These are phyloP conservation scores for Vinca major DNA, from an alignment of 305 asterid genomes.

Conservation along the genomic window DNA sequence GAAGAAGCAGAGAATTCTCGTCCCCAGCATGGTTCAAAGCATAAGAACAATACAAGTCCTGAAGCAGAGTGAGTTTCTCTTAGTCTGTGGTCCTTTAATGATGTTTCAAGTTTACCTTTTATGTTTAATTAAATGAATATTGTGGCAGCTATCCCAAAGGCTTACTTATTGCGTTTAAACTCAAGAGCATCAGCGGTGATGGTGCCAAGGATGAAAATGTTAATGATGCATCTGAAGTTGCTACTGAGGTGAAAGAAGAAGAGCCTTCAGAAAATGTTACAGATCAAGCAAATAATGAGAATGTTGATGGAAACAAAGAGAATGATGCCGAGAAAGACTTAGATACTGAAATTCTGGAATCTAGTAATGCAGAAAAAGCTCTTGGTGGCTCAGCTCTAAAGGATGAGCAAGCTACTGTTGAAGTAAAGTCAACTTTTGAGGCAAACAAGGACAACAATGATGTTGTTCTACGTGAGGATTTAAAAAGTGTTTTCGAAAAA, in stretches of 20 bases:
- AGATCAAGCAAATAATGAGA: slow-evolving; percentile 22
- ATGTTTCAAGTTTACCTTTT: slow-evolving; percentile 3
- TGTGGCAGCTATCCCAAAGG: slow-evolving; percentile 79
- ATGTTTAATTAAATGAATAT: slow-evolving; percentile 14
- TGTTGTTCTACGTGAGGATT: slow-evolving; percentile 82
- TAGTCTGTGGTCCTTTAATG: slow-evolving; percentile 3
- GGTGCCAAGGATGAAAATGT: slow-evolving; percentile 38
- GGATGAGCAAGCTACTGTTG: slow-evolving; percentile 29
- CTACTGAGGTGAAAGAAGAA: slow-evolving; percentile 23
- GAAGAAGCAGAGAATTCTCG: slow-evolving; percentile 40
- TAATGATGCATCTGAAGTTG: slow-evolving; percentile 21
- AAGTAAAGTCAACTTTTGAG: slow-evolving; percentile 30
- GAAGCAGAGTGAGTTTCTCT: slow-evolving; percentile 53
- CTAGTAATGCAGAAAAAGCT: slow-evolving; percentile 31
- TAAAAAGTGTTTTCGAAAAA: slow-evolving; percentile 54
- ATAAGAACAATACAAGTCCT: slow-evolving; percentile 36
- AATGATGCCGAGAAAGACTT: slow-evolving; percentile 29
- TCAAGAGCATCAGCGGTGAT: slow-evolving; percentile 46
- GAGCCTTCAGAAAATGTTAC: slow-evolving; percentile 26
- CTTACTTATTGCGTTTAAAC: slow-evolving; percentile 65
- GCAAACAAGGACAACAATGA: slow-evolving; percentile 57
- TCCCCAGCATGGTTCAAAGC: slow-evolving; percentile 37
- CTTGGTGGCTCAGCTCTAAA: slow-evolving; percentile 29
- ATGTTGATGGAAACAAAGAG: slow-evolving; percentile 30
- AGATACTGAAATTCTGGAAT: slow-evolving; percentile 28